Evolutionary conservation across 176 grass and related monocot genomes (phyloP).

Genomic region (Juncus effusus): DNA sequence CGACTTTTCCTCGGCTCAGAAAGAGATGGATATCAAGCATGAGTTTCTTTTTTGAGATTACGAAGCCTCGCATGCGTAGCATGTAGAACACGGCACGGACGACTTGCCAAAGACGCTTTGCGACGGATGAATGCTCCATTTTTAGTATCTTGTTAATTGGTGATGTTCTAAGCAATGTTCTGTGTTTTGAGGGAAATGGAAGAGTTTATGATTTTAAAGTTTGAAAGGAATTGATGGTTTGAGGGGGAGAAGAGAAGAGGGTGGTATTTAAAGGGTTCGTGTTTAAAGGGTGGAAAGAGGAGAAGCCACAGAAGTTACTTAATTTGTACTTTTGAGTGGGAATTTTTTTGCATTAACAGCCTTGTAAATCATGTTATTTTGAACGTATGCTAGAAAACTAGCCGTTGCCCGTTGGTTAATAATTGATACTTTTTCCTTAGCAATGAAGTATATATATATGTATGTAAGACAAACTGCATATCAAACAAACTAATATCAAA

Average conservation of each 20-base stretch:
- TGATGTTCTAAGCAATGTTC: background rate
- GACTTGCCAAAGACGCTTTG: slow-evolving; percentile 57
- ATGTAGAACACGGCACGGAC: slow-evolving; percentile 69
- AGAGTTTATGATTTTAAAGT: background rate
- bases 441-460: background rate
- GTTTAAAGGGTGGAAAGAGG: background rate
- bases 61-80: slow-evolving; percentile 41
- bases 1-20: slow-evolving; percentile 77
- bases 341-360: background rate
- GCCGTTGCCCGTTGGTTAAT: background rate
- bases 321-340: background rate
- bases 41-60: slow-evolving; percentile 77
- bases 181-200: slow-evolving; percentile 5
- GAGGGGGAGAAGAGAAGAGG: background rate
- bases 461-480: background rate
- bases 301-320: slow-evolving; percentile 10
- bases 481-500: background rate
- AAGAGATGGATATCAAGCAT: slow-evolving; percentile 69
- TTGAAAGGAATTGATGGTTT: background rate
- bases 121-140: slow-evolving; percentile 33
- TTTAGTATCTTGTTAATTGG: background rate
- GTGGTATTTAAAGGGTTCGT: slow-evolving; percentile 20
- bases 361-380: slow-evolving; percentile 3
- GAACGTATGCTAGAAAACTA: background rate
- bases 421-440: background rate